Conservation (phyloP, 306 rosid genomes). For the Bauhinia variegata region DNA sequence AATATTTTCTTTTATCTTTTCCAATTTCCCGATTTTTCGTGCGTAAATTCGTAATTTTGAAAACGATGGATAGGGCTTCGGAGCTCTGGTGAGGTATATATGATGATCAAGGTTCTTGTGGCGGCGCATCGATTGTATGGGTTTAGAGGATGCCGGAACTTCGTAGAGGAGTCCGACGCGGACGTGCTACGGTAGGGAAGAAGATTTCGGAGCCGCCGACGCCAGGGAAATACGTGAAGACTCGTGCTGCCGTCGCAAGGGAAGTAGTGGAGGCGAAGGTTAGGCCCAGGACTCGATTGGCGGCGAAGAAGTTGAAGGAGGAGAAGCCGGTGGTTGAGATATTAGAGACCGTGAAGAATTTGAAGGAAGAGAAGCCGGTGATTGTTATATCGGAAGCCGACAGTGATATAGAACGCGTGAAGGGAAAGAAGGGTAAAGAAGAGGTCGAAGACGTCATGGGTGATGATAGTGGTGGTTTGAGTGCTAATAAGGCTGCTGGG, state of each 20-base stretch:
- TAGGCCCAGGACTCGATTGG: conserved; percentile 71
- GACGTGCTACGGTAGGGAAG: conserved; percentile 68
- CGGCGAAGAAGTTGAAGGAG: conserved; percentile 47
- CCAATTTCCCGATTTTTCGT: background rate
- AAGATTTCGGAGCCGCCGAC: conserved; percentile 50
- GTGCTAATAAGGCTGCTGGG: conserved; percentile 81
- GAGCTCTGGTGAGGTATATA: conserved; percentile 49
- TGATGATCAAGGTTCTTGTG: conserved; percentile 57
- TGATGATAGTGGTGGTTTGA: conserved; percentile 86
- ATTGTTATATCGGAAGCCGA: conserved; percentile 63
- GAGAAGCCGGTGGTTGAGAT: conserved; percentile 55
- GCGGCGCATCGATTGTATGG: conserved; percentile 68
- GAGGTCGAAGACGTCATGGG: conserved; percentile 62
- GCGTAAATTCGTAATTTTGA: conserved; percentile 13
- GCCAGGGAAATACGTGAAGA: conserved; percentile 56
- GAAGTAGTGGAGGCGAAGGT: conserved; percentile 49
- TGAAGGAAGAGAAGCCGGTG: conserved; percentile 44
- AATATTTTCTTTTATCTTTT: background rate
- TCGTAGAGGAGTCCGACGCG: conserved; percentile 79
- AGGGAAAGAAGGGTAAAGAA: conserved; percentile 36
- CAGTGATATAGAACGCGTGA: conserved; percentile 37
- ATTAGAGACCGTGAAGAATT: conserved; percentile 41
- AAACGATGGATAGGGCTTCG: conserved; percentile 39
- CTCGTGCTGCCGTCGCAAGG: conserved; percentile 79
- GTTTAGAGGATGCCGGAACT: conserved; percentile 88